These are phyloP conservation scores for Lolium multiflorum DNA, from an alignment of 176 grass and related monocot genomes.

Conservation along the genomic window DNA sequence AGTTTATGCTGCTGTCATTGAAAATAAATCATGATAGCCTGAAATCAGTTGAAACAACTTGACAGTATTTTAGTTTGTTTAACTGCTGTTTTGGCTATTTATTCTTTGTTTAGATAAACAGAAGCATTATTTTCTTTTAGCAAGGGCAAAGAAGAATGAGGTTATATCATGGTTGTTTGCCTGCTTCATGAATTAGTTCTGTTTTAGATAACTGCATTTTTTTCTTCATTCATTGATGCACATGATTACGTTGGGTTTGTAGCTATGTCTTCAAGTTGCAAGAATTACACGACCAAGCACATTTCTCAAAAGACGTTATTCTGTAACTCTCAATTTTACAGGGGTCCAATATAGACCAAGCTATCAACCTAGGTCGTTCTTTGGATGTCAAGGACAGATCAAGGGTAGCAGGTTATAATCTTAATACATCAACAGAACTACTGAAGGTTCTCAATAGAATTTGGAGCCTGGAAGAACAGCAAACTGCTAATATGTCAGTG, in stretches of 20 bases:
- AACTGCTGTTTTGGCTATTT: constrained; percentile 2
- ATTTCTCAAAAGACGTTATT: background rate
- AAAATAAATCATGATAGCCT: background rate
- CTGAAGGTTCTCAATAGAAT: constrained; percentile 96
- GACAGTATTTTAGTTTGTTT: background rate
- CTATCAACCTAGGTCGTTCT: constrained; percentile 52
- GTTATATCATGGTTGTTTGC: background rate
- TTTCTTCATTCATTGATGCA: background rate
- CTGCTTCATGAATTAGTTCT: constrained; percentile 19
- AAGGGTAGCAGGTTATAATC: constrained; percentile 59
- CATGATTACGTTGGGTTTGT: constrained; percentile 25
- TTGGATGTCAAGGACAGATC: constrained; percentile 67
- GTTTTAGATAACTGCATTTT: background rate
- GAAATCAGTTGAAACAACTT: background rate
- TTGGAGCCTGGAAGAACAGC: constrained; percentile 97
- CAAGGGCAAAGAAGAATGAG: background rate
- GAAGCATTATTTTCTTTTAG: background rate
- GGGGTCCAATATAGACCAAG: constrained; percentile 56
- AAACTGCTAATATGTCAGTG: constrained; percentile 62
- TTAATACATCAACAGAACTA: constrained; percentile 90
- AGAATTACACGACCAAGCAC: background rate
- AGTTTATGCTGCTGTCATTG: background rate
- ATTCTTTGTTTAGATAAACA: constrained; percentile 1
- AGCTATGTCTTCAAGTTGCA: constrained; percentile 2
- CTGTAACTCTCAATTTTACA: constrained; percentile 46